These are phyloP conservation scores for Colletotrichum tanaceti DNA, from an alignment of 2,329 filamentous ascomycete genomes.

Conservation along the genomic window DNA sequence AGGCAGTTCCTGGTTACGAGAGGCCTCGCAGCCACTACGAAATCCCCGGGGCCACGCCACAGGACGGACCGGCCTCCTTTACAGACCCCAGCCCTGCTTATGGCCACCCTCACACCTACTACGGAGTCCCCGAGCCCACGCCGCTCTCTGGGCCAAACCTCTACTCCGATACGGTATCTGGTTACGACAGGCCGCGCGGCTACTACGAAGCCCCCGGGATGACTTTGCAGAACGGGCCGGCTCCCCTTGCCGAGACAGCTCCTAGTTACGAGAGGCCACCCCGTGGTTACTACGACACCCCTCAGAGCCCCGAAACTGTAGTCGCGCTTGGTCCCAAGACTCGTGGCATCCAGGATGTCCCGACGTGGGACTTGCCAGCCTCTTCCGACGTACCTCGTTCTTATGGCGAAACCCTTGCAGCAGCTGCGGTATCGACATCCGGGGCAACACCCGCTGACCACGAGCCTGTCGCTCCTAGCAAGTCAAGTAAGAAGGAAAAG, in stretches of 20 bases:
- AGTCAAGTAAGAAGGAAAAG: conserved; percentile 48
- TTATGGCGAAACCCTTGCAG: not conserved
- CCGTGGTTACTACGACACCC: conserved; percentile 3
- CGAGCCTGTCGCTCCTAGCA: conserved; percentile 44
- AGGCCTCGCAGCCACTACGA: conserved; percentile 21
- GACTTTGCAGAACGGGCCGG: not conserved
- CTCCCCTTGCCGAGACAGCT: not conserved
- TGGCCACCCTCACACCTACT: conserved; percentile 13
- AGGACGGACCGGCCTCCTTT: not conserved
- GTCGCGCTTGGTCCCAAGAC: conserved; percentile 21
- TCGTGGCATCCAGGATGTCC: conserved; percentile 19
- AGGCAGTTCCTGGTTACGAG: conserved; percentile 4
- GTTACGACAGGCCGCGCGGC: conserved; percentile 19
- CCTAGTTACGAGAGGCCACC: conserved; percentile 17
- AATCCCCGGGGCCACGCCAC: conserved; percentile 4
- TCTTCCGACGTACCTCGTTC: conserved; percentile 2
- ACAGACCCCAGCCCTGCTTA: conserved; percentile 1
- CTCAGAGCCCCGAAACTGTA: conserved; percentile 34
- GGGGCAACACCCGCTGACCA: conserved; percentile 21
- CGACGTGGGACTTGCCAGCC: conserved; percentile 21
- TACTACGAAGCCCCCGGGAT: not conserved
- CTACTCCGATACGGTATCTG: not conserved
- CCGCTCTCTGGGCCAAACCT: not conserved
- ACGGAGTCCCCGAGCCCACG: not conserved
- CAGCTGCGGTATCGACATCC: conserved; percentile 1